Evolutionary conservation across 1,139 yeast species (phyloP), one percentile per base, ranked within the genome.

Genomic region (Casaregolazyma suthepensis): DNA sequence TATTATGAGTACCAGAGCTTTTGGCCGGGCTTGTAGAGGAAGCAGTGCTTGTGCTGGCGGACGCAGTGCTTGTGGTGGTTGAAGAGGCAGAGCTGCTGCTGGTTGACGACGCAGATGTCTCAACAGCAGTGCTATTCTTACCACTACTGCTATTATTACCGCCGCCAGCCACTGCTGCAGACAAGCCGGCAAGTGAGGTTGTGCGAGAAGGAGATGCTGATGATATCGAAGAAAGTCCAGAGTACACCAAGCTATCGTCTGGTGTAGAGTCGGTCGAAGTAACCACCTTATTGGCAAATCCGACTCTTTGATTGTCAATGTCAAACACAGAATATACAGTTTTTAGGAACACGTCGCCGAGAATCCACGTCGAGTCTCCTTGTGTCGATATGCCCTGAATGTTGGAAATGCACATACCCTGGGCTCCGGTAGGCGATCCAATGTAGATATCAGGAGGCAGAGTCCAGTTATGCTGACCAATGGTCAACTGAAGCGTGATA

Each of bases 401-500:
- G 62, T 82, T 82, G 10, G 86, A 80, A n/a, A 83, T 81, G 70
- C 89, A 84, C 63, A 77, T 75, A 0, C 83, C 83, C 1, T 74
- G 63, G 48, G 56, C 59, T 2, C 64, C 60, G 59, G 81, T 78
- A 15, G 72, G 72, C 13, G 71, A 65, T 2, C 86, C 87, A 47
- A 79, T 63, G 62, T 81, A 81, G 54, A 73, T 75, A 1, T 62
- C 57, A 0, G 82, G 70, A 1, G 73, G 59, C n/a, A 83, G 61
- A 12, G 76, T 62, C 75, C 81, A 80, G 40, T 72, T 71, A 17
- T 68, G 62, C 19, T 73, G 76, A 23, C 71, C 76, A 51, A 82
- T 70, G 35, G 69, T 66, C 46, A 83, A 64, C 1, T 62, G 62
- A n/a, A 80, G 57, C 1, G 63, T 62, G 18, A 64, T 58, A 1